A percentile compares a stretch with the other conserved stretches of the same genome.
phyloP scores from a whole-genome alignment of 306 rosid species.

The Phaseolus lunatus region DNA sequence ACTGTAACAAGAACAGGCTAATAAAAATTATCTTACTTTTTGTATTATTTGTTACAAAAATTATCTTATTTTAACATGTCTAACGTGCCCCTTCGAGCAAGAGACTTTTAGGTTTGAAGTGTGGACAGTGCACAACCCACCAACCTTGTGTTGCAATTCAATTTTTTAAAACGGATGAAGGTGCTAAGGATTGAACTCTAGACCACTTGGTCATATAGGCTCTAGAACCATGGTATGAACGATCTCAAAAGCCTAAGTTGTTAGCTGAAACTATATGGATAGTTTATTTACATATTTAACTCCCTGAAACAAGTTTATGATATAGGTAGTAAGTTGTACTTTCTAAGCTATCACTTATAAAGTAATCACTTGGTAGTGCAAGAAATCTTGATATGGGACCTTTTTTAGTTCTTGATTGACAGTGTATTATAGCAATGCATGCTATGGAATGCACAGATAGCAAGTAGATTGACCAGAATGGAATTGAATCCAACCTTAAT shows the following conservation, averaged over 20 bases:
- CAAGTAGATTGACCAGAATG: neutral
- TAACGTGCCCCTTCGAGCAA: neutral
- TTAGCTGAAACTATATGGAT: neutral
- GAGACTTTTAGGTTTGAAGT: neutral
- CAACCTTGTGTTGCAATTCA: neutral
- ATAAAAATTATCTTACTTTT: neutral
- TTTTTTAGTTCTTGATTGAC: slow-evolving; percentile 15
- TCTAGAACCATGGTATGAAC: neutral
- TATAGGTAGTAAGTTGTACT: slow-evolving; percentile 11
- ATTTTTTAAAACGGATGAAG: neutral
- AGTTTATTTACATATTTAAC: neutral
- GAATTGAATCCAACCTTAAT: neutral
- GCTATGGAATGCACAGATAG: neutral
- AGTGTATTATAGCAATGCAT: neutral
- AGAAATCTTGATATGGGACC: slow-evolving; percentile 22
- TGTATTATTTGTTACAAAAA: neutral
- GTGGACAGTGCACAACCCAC: neutral
- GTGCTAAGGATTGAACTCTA: neutral
- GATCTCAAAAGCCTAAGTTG: neutral
- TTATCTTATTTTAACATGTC: neutral
- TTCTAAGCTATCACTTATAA: slow-evolving; percentile 33
- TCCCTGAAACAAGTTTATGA: slow-evolving; percentile 12
- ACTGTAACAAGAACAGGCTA: neutral
- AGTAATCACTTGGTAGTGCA: neutral
- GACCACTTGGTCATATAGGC: neutral